Percentiles rank a stretch among this genome's conserved stretches.
These are phyloP conservation scores for Apostasia shenzhenica DNA, from an alignment of 106 monocot genomes.

Conservation along the genomic window DNA sequence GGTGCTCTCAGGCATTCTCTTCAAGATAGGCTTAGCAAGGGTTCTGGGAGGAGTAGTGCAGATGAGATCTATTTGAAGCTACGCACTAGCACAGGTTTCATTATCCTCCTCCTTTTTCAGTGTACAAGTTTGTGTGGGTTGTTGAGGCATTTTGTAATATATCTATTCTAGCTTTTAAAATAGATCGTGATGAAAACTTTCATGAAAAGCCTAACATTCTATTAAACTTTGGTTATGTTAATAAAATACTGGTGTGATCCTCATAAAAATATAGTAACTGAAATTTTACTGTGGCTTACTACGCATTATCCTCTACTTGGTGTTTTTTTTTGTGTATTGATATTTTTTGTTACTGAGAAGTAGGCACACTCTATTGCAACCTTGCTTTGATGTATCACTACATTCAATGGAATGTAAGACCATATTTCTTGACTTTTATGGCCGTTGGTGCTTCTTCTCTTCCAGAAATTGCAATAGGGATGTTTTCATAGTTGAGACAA, in stretches of 20 bases:
- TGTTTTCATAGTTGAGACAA: neutral
- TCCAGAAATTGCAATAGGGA: neutral
- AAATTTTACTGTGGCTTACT: too few relatives aligned
- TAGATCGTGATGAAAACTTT: too few relatives aligned
- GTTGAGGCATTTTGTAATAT: neutral
- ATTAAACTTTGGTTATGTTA: too few relatives aligned
- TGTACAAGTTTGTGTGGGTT: neutral
- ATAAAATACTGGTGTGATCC: too few relatives aligned
- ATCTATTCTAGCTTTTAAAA: neutral
- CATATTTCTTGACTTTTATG: too few relatives aligned
- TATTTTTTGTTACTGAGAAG: too few relatives aligned
- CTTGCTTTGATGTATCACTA: neutral
- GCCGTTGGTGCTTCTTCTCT: neutral
- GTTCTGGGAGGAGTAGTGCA: slow-evolving; percentile 34
- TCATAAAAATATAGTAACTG: neutral
- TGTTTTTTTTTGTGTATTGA: too few relatives aligned
- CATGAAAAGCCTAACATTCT: too few relatives aligned
- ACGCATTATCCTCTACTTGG: too few relatives aligned
- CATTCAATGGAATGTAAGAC: too few relatives aligned
- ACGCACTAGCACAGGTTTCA: slow-evolving; percentile 75
- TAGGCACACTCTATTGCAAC: neutral
- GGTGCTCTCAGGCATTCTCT: slow-evolving; percentile 92
- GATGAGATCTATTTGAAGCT: slow-evolving; percentile 92
- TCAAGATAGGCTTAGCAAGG: slow-evolving; percentile 89
- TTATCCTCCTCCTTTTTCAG: neutral